Percentiles rank a stretch among this genome's conserved stretches.
Evolutionary conservation across 352 stramenopile species (phyloP).

Genomic region (Phytophthora boehmeriae): DNA sequence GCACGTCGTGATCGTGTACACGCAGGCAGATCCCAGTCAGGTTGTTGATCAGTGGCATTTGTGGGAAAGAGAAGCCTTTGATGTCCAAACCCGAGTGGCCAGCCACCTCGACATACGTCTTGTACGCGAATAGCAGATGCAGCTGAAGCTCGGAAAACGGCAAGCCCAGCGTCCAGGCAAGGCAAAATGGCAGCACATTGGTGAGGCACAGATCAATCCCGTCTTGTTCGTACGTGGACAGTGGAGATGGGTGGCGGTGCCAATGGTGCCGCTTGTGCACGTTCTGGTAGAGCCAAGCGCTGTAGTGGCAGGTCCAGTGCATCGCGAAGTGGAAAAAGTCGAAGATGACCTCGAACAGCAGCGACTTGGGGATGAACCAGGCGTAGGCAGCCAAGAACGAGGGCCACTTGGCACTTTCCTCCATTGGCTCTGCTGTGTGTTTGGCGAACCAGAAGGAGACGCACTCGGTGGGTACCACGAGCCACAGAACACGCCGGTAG

Average conservation of each 20-base stretch:
- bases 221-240: slow-evolving; percentile 88
- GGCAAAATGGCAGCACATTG: slow-evolving; percentile 75
- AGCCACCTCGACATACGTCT: slow-evolving; percentile 89
- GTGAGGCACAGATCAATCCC: slow-evolving; percentile 73
- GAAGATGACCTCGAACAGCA: slow-evolving; percentile 85
- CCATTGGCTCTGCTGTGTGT: slow-evolving; percentile 8
- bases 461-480: slow-evolving; percentile 77
- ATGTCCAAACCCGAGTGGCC: slow-evolving; percentile 83
- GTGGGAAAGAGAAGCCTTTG: slow-evolving; percentile 87
- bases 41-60: slow-evolving; percentile 73
- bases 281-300: slow-evolving; percentile 74
- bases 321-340: slow-evolving; percentile 87
- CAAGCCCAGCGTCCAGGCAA: slow-evolving; percentile 50
- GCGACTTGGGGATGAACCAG: slow-evolving; percentile 82
- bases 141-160: slow-evolving; percentile 63
- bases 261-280: slow-evolving; percentile 87
- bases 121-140: slow-evolving; percentile 87
- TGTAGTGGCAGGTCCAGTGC: slow-evolving; percentile 77
- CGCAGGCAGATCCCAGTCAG: slow-evolving; percentile 60
- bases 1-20: slow-evolving; percentile 85
- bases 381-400: slow-evolving; percentile 51
- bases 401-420: slow-evolving; percentile 15
- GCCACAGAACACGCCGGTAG: slow-evolving; percentile 64
- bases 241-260: slow-evolving; percentile 73
- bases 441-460: slow-evolving; percentile 59